Conservation (phyloP, 2,329 filamentous ascomycete genomes). For the Volutella citrinella region DNA sequence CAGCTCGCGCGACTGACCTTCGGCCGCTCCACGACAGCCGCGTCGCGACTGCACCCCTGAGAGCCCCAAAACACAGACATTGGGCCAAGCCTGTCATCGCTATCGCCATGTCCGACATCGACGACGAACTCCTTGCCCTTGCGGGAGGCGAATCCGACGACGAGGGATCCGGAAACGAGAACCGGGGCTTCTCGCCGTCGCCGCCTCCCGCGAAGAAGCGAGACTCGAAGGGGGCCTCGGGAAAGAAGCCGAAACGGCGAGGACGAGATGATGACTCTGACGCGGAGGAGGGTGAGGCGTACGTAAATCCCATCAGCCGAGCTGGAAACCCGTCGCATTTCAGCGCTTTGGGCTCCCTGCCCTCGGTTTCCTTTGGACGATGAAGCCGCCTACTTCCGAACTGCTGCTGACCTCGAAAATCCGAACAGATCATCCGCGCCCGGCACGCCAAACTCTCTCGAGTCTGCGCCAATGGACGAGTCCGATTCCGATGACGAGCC, state of each 20-base stretch:
- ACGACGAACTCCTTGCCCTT: slow-evolving; percentile 90
- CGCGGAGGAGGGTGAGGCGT: slow-evolving; percentile 64
- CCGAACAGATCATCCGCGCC: slow-evolving; percentile 62
- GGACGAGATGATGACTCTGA: slow-evolving; percentile 45
- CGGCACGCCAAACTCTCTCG: slow-evolving; percentile 69
- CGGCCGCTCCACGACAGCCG: slow-evolving; percentile 1
- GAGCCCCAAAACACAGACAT: no score
- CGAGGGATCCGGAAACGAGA: slow-evolving; percentile 51
- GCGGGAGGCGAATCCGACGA: slow-evolving; percentile 74
- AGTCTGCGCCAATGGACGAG: slow-evolving; percentile 87
- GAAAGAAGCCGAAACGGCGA: slow-evolving; percentile 49
- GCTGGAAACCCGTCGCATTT: no score
- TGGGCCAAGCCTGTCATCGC: no score
- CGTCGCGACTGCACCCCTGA: slow-evolving; percentile 16
- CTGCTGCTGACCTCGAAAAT: neutral
- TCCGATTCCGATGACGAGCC: slow-evolving; percentile 63
- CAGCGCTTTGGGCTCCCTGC: no score
- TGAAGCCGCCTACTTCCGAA: no score
- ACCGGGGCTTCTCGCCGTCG: slow-evolving; percentile 55
- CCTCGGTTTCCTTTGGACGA: no score
- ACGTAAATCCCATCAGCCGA: slow-evolving; percentile 28
- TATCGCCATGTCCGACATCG: slow-evolving; percentile 75
- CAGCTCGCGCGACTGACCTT: no score
- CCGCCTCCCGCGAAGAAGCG: slow-evolving; percentile 38
- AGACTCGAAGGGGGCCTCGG: slow-evolving; percentile 27